These are phyloP conservation scores for Schizonepeta tenuifolia DNA, from an alignment of 257 asterid species.

Conservation along the genomic window DNA sequence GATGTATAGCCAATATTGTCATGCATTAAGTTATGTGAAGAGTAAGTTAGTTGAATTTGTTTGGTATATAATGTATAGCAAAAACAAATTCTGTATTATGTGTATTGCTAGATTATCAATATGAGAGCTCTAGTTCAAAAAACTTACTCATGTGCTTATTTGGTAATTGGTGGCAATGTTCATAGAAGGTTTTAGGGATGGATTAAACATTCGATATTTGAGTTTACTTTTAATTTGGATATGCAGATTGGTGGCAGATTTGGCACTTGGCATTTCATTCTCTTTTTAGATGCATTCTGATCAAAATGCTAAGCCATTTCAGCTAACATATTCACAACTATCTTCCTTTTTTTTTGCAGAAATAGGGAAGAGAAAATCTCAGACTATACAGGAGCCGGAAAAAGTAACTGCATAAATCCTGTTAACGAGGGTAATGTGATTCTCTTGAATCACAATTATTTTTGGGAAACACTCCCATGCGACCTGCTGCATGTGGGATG, in stretches of 20 bases:
- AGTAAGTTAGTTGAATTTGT: conserved; percentile 36
- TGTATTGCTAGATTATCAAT: conserved; percentile 1
- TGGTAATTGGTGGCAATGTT: not conserved
- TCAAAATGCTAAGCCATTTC: not conserved
- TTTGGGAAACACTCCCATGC: no score
- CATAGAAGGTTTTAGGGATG: not conserved
- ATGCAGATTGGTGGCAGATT: not conserved
- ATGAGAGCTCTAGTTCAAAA: not conserved
- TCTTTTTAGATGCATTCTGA: conserved; percentile 17
- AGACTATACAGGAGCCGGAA: conserved; percentile 31
- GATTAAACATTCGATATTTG: not conserved
- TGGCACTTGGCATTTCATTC: not conserved
- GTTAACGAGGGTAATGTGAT: conserved; percentile 36
- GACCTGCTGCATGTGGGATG: no score
- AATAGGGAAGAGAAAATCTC: conserved; percentile 41
- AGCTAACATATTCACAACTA: not conserved
- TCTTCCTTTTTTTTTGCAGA: conserved; percentile 45
- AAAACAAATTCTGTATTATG: not conserved
- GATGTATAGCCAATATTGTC: not conserved
- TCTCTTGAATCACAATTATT: conserved; percentile 22
- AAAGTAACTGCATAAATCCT: conserved; percentile 49
- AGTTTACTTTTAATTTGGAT: not conserved
- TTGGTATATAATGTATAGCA: not conserved
- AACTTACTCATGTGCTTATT: not conserved
- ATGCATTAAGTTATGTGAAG: not conserved